phyloP scores from a whole-genome alignment of 441 rosid genomes.

The Melastoma candidum region DNA sequence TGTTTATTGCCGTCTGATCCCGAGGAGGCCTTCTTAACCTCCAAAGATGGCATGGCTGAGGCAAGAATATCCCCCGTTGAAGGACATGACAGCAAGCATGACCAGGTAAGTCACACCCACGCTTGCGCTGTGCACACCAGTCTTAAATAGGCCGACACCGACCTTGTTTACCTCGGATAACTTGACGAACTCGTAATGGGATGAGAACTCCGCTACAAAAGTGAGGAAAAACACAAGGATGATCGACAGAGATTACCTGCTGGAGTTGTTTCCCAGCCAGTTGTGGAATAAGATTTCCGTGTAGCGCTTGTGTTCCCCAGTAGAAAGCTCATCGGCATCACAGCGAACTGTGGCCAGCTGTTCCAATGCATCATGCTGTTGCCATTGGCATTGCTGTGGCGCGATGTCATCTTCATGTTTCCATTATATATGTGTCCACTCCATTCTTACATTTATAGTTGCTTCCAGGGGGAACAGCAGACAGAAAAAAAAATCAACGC shows the following conservation, averaged over 20 bases:
- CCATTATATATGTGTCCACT: neutral
- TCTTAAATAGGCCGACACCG: conserved; percentile 32
- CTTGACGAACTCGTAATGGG: conserved; percentile 22
- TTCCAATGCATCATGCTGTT: conserved; percentile 17
- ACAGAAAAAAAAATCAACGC: no score
- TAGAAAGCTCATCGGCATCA: conserved; percentile 36
- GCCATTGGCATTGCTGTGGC: conserved; percentile 5
- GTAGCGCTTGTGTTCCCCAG: conserved; percentile 53
- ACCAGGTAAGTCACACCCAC: conserved; percentile 39
- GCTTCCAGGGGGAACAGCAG: no score
- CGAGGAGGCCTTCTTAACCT: conserved; percentile 16
- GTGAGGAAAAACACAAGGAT: conserved; percentile 52
- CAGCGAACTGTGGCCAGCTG: conserved; percentile 13
- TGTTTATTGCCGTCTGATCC: conserved; percentile 2
- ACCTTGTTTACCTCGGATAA: conserved; percentile 24
- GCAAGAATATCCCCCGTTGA: conserved; percentile 41
- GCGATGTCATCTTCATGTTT: neutral
- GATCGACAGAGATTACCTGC: conserved; percentile 59
- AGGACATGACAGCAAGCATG: conserved; percentile 49
- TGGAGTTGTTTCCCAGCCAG: conserved; percentile 57
- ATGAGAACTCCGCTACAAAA: conserved; percentile 45
- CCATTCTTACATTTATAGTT: no score
- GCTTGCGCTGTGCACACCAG: conserved; percentile 29
- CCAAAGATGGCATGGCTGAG: conserved; percentile 37
- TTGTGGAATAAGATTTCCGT: conserved; percentile 49